Evolutionary conservation across 2,329 filamentous ascomycete species (phyloP), one percentile per base, ranked within the genome.

Genomic region (Furcasterigmium sp.): DNA sequence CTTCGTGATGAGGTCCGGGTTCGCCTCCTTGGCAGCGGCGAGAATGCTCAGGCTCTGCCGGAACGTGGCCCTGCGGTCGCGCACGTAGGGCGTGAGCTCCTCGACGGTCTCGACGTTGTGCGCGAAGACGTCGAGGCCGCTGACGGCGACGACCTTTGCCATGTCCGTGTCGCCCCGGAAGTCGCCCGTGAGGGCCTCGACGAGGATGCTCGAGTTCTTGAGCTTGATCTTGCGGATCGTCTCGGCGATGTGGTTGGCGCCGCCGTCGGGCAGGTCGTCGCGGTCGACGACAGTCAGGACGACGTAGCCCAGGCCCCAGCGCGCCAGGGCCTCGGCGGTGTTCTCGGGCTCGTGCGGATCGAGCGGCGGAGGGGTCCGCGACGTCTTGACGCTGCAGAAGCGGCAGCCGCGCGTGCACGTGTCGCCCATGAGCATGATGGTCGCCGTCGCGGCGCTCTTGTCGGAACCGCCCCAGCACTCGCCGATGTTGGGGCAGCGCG

Each of bases 361-460:
- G 39, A 98, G 76, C 10, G 93, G 87, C 34, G 84, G 69, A 11
- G 89, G 83, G 1, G 73, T 69, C 35, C 86, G 82, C 46, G 72
- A 84, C 3, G 93, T 98, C 76, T 97, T 97, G 41, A 98, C 93
- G 52, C 85, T 89, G 76, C 93, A 98, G 73, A 98, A 98, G 42
- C 93, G 82, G 67, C 93, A 98, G 15, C 91, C 93, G 47, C 93
- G 80, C 15, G 93, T 98, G 67, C 93, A 98, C 8, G 91, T 97
- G 64, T 98, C 93, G 51, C 93, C 93, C 91, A 97, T 97, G 38
- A 98, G 72, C 93, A 98, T 98, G 65, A 98, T 97, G 10, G 93
- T 98, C 3, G 93, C 93, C 25, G 93, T 98, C 5, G 93, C 93
- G 20, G 89, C 85, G 52, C 82, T 84, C 71, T 95, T 95, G 63